A percentile compares a stretch with the other conserved stretches of the same genome.
Evolutionary conservation across 169 alveolate species (phyloP).

Genomic region (Plasmodium billcollinsi): DNA sequence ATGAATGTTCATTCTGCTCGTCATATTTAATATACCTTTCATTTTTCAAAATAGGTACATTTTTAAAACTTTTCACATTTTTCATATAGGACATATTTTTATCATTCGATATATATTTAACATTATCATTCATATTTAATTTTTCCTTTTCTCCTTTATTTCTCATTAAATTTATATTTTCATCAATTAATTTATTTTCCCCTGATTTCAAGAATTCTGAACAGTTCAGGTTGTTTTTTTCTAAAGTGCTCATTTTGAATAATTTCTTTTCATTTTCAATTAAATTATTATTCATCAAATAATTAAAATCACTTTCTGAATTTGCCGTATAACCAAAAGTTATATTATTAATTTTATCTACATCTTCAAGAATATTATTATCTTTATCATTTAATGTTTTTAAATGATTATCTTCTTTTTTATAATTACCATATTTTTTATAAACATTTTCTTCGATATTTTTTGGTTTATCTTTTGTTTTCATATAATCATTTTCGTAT

Average conservation of each 20-base stretch:
- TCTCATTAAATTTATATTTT: not conserved
- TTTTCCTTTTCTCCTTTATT: constrained; percentile 25
- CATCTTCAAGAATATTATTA: constrained; percentile 62
- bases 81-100: not conserved
- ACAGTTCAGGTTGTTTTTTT: constrained; percentile 13
- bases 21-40: not conserved
- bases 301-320: constrained; percentile 45
- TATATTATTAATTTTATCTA: constrained; percentile 57
- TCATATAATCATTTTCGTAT: constrained; percentile 40
- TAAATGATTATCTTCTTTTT: constrained; percentile 15
- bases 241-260: constrained; percentile 48
- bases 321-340: constrained; percentile 62
- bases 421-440: constrained; percentile 6
- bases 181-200: constrained; percentile 6
- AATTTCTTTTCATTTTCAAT: constrained; percentile 76
- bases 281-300: constrained; percentile 55
- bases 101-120: not conserved
- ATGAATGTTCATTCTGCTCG: not conserved
- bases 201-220: constrained; percentile 12
- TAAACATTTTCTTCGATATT: not conserved
- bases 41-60: not conserved
- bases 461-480: constrained; percentile 19
- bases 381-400: constrained; percentile 13
- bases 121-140: not conserved
- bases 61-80: too few species aligned